These are phyloP conservation scores for Globisporangium sylvaticum DNA, from an alignment of 352 stramenopile genomes.

Conservation along the genomic window DNA sequence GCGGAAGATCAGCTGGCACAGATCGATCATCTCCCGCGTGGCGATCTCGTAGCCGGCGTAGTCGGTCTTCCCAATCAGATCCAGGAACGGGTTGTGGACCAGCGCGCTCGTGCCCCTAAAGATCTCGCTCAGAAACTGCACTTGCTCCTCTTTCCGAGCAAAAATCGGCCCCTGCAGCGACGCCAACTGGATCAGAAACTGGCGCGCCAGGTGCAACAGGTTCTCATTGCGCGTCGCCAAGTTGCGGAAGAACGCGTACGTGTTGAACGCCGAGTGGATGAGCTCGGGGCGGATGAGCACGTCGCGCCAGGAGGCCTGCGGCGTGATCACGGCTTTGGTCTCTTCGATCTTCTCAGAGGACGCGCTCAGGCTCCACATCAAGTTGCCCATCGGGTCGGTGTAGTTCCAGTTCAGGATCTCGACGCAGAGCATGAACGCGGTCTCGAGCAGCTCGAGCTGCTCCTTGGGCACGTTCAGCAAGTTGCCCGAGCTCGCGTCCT, in stretches of 20 bases:
- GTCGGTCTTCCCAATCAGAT: conserved; percentile 60
- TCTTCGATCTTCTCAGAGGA: conserved; percentile 28
- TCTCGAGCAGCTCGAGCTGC: conserved; percentile 75
- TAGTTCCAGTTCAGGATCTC: conserved; percentile 84
- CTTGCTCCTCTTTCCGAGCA: conserved; percentile 46
- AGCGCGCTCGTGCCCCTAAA: conserved; percentile 60
- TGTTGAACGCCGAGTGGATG: conserved; percentile 85
- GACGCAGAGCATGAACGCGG: conserved; percentile 67
- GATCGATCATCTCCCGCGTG: conserved; percentile 79
- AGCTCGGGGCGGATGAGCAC: conserved; percentile 65
- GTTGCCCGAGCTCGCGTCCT: conserved; percentile 19
- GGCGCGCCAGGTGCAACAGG: conserved; percentile 68
- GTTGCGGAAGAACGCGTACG: conserved; percentile 76
- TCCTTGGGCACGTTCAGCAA: conserved; percentile 39
- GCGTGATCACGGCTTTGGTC: conserved; percentile 39
- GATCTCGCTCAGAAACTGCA: conserved; percentile 68
- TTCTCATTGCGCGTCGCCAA: conserved; percentile 63
- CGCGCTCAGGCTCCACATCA: conserved; percentile 58
- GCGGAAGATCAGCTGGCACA: conserved; percentile 75
- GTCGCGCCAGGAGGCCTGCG: conserved; percentile 63
- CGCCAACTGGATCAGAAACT: conserved; percentile 79
- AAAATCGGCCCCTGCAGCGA: conserved; percentile 77
- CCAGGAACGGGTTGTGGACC: conserved; percentile 72
- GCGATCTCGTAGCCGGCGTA: conserved; percentile 63
- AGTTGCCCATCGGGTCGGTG: conserved; percentile 50